phyloP scores from a whole-genome alignment of 768 basidiomycete genomes.

The Leucocoprinus birnbaumii region DNA sequence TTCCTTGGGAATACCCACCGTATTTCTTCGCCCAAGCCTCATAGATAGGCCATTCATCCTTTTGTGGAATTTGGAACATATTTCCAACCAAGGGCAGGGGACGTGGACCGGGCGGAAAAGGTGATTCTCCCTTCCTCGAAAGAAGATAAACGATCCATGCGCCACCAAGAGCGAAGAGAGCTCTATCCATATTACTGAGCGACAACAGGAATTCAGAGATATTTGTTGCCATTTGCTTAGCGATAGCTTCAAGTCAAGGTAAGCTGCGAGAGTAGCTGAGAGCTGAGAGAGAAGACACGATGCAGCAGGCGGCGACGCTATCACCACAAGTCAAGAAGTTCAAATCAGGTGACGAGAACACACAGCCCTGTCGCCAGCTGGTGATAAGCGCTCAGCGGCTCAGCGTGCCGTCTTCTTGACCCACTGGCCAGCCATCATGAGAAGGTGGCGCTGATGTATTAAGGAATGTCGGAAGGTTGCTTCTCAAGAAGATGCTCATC shows the following conservation, averaged over 20 bases:
- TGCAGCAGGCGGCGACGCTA: no score
- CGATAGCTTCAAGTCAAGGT: slow-evolving; percentile 18
- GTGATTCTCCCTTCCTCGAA: slow-evolving; percentile 6
- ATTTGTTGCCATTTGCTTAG: not conserved
- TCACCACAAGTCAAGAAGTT: slow-evolving; percentile 29
- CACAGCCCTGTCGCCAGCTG: no score
- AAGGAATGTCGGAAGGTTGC: no score
- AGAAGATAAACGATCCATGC: not conserved
- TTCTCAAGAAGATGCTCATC: no score
- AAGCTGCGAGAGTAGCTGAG: no score
- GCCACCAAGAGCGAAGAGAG: not conserved
- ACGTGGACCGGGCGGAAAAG: slow-evolving; percentile 18
- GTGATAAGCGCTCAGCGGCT: no score
- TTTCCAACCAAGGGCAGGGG: slow-evolving; percentile 20
- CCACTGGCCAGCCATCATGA: no score
- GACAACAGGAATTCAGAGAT: not conserved
- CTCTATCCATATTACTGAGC: not conserved
- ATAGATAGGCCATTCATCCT: slow-evolving; percentile 20
- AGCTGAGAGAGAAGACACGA: no score
- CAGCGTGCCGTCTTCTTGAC: no score
- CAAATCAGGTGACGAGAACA: not conserved
- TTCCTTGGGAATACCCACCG: slow-evolving; percentile 8
- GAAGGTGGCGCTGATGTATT: no score
- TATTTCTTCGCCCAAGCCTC: slow-evolving; percentile 20
- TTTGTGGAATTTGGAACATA: slow-evolving; percentile 22